These are phyloP conservation scores for Rhizophagus sp. DNA, from an alignment of 192 early-diverging fungal genomes.

Conservation along the genomic window DNA sequence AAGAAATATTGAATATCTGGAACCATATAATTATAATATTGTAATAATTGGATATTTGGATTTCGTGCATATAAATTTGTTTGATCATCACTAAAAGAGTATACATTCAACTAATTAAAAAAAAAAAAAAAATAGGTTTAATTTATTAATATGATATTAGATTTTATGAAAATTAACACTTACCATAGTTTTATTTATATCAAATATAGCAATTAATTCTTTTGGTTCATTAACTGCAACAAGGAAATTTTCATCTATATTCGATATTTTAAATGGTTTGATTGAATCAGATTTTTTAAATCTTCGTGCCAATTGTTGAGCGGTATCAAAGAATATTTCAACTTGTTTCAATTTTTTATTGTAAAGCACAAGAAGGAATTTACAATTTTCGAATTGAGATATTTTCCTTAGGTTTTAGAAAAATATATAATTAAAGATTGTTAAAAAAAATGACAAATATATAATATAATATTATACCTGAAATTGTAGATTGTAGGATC, in stretches of 20 bases:
- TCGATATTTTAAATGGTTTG: background rate
- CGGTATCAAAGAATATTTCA: background rate
- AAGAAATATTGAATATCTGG: constrained; percentile 18
- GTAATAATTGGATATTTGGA: constrained; percentile 13
- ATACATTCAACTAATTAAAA: constrained; percentile 15
- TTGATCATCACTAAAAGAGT: constrained; percentile 11
- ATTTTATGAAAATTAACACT: no score
- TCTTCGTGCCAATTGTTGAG: background rate
- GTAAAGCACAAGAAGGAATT: background rate
- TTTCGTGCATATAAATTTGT: background rate
- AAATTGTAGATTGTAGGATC: constrained; percentile 5
- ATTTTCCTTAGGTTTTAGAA: background rate
- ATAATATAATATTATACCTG: background rate
- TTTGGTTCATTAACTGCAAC: constrained; percentile 17
- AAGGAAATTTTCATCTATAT: background rate
- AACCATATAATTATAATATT: constrained; percentile 5
- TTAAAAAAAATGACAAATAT: background rate
- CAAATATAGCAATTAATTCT: constrained; percentile 26
- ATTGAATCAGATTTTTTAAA: background rate
- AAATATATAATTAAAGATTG: no score
- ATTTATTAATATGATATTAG: background rate
- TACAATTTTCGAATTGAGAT: background rate
- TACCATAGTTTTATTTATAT: background rate
- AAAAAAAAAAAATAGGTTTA: background rate
- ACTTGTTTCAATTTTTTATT: background rate